Percentiles rank a stretch among this genome's conserved stretches.
These are phyloP conservation scores for Cornus kousa DNA, from an alignment of 148 eudicot genomes.

Conservation along the genomic window DNA sequence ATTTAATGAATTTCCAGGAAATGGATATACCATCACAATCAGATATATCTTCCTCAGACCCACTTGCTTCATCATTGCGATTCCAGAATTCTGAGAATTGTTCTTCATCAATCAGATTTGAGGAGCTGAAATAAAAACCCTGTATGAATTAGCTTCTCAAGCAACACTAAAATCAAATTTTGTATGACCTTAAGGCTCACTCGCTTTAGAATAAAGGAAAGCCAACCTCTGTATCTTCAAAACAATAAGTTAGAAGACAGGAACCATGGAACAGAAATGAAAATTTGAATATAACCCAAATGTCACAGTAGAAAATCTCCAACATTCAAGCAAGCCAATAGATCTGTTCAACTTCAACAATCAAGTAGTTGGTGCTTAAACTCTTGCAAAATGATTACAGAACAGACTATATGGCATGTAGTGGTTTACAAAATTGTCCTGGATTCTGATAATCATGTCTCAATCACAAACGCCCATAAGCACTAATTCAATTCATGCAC, in stretches of 20 bases:
- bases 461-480: not conserved
- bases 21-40: slow-evolving; percentile 74
- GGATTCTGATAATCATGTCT: not conserved
- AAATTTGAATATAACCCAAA: not conserved
- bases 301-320: not conserved
- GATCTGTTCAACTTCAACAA: not conserved
- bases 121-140: slow-evolving; percentile 42
- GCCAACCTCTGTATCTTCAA: not conserved
- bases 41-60: slow-evolving; percentile 84
- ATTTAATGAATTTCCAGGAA: not conserved
- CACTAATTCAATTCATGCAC: not conserved
- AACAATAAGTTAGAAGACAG: not conserved
- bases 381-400: not conserved
- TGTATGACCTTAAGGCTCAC: not conserved
- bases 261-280: not conserved
- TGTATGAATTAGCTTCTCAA: not conserved
- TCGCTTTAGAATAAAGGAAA: not conserved
- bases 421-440: not conserved
- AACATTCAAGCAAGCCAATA: not conserved
- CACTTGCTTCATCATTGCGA: slow-evolving; percentile 66
- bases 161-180: not conserved
- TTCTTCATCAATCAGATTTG: slow-evolving; percentile 36
- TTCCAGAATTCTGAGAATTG: slow-evolving; percentile 82
- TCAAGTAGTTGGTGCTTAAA: not conserved
- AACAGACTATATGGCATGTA: not conserved